A percentile compares a stretch with the other conserved stretches of the same genome.
These are phyloP conservation scores for Rhododendron molle DNA, from an alignment of 148 eudicot genomes.

Conservation along the genomic window DNA sequence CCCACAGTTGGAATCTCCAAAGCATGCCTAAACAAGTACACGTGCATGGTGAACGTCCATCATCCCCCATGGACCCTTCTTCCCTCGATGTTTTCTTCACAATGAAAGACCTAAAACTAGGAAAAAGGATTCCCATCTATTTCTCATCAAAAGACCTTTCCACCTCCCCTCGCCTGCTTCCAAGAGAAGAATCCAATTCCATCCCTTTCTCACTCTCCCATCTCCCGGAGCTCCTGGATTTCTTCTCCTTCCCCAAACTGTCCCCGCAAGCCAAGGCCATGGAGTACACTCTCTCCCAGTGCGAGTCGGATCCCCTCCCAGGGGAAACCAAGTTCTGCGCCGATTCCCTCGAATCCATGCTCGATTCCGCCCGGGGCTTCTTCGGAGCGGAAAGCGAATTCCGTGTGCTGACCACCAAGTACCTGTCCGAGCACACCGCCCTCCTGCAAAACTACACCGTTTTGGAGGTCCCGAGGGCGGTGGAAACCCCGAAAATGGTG, in stretches of 20 bases:
- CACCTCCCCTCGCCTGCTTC: constrained; percentile 31
- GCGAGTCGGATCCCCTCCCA: constrained; percentile 23
- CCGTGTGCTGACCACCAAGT: constrained; percentile 35
- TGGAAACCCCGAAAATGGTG: constrained; percentile 36
- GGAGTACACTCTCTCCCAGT: constrained; percentile 29
- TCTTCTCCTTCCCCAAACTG: constrained; percentile 23
- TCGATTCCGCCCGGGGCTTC: constrained; percentile 16
- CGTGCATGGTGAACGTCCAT: neutral
- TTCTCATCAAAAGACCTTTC: constrained; percentile 38
- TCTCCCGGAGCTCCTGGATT: constrained; percentile 29
- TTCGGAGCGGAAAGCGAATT: constrained; percentile 23
- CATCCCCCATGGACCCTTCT: constrained; percentile 26
- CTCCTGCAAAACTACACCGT: constrained; percentile 52
- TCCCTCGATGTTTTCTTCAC: constrained; percentile 43
- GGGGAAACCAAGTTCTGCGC: constrained; percentile 40
- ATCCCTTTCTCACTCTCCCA: constrained; percentile 48
- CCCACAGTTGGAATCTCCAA: neutral
- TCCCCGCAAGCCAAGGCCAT: constrained; percentile 40
- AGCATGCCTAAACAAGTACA: neutral
- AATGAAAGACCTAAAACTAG: constrained; percentile 30
- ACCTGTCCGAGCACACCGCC: constrained; percentile 13
- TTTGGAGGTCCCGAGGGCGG: constrained; percentile 24
- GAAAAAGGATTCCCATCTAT: constrained; percentile 36
- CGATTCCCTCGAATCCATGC: constrained; percentile 45
- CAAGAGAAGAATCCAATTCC: constrained; percentile 42